A percentile compares a stretch with the other conserved stretches of the same genome.
Evolutionary conservation across 352 stramenopile genomes (phyloP).

Genomic region (Phytophthora citricola): DNA sequence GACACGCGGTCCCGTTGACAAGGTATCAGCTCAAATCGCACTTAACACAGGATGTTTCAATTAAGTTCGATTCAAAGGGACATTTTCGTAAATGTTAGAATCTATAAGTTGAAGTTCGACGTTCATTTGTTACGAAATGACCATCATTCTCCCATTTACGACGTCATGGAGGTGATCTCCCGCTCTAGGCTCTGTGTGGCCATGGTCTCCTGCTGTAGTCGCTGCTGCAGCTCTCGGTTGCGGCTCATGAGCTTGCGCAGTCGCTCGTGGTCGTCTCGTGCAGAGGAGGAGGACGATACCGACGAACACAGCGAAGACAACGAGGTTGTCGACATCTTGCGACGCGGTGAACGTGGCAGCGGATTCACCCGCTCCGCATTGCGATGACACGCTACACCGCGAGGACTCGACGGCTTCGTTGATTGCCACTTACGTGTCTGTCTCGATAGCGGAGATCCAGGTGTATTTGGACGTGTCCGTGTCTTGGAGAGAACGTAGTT

Average conservation of each 20-base stretch:
- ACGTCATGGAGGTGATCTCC: slow-evolving; percentile 74
- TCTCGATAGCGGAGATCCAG: slow-evolving; percentile 14
- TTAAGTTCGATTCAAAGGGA: too few relatives aligned
- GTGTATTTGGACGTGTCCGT: slow-evolving; percentile 3
- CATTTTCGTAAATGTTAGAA: too few relatives aligned
- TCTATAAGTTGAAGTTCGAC: too few relatives aligned
- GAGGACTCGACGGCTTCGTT: slow-evolving; percentile 11
- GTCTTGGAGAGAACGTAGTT: slow-evolving; percentile 9
- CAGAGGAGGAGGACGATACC: slow-evolving; percentile 30
- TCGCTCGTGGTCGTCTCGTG: slow-evolving; percentile 63
- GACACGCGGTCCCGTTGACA: neutral
- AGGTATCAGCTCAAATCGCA: slow-evolving; percentile 15
- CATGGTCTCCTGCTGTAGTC: slow-evolving; percentile 75
- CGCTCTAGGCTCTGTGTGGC: slow-evolving; percentile 74
- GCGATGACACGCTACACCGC: slow-evolving; percentile 9
- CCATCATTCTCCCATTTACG: slow-evolving; percentile 13
- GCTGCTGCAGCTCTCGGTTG: slow-evolving; percentile 81
- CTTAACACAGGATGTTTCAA: neutral
- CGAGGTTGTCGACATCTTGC: slow-evolving; percentile 46
- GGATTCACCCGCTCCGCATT: slow-evolving; percentile 10
- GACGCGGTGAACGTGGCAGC: slow-evolving; percentile 16
- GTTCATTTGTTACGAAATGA: too few relatives aligned
- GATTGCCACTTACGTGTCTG: slow-evolving; percentile 4
- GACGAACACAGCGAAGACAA: slow-evolving; percentile 41
- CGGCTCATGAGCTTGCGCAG: slow-evolving; percentile 76